Base-by-base conservation (phyloP, 768 basidiomycete species). In the Tylopilus cervinicoccineus region DNA sequence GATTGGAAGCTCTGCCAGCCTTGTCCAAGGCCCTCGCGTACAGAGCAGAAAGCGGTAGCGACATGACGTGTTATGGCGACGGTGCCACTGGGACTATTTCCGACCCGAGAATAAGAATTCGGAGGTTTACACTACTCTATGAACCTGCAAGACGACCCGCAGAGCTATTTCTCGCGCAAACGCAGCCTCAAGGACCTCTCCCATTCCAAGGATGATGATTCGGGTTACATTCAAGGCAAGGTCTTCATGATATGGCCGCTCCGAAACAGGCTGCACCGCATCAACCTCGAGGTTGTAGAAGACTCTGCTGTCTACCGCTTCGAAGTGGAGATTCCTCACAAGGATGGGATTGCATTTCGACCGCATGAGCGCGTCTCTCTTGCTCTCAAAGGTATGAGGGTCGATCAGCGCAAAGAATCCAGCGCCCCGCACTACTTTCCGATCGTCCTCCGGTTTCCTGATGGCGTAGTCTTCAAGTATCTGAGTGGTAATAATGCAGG, bases 211-310 rank as follows among this genome's bases (percentile, higher is more conserved):
- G 50, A 54, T 2, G 64, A 71, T 23, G 69, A 64, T 9, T 59
- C 61, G 1, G 73, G 75, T 2, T 76, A 69, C 54, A 59, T 80
- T 5, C 57, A 68, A 28, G 74, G 72, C 41, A 68, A 54, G 32
- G 61, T 77, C 11, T 68, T 62, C 54, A 79, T 79, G 78, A 59
- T 64, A 43, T 79, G 77, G 75, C 66, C 67, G 5, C 57, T 65
- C 4, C 57, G 56, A 6, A 57, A 58, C 36, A 49, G 19, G 33
- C 59, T 59, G 23, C 60, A 62, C 36, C 67, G 66, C 33, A 52
- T 73, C 17, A 68, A 70, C 49, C 23, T 66, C 59, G 59, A 63
- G 52, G 51, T 50, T 28, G 47, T 38, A 38, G 49, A 60, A 44
- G 52, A 51, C 27, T 28, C 39, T 6, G 31, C 43, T 20, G 33